Base-by-base conservation (phyloP, 345 rosid genomes). In the Bretschneidera sinensis region DNA sequence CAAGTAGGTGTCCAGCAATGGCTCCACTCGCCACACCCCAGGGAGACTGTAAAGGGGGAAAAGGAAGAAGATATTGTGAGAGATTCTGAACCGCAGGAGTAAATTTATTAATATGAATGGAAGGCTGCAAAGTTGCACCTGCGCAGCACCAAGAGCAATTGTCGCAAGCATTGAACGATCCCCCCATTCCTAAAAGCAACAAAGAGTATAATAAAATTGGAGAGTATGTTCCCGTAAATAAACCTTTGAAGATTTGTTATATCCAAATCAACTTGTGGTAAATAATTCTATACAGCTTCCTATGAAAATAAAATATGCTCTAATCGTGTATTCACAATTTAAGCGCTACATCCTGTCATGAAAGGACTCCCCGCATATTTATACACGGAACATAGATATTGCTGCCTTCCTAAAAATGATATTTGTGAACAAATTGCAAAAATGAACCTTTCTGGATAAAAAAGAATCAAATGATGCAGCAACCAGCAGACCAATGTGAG, bases 131-230 rank as follows among this genome's bases (percentile, higher is more conserved):
- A 52, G 55, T 23, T 25, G 48, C 56, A 84, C 97, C 99, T 92
- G 97, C 23, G 96, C 96, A 23, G 97, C 99, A 52, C 87, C 97
- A 2, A 94, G 99, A 31, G 99, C 99, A 48, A 94, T 88, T 45
- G 99, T 94, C 24, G 97, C 99, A 48, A 94, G 96, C 99, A 94
- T 94, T 43, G 97, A 90, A 54, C 99, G 99, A 63, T 94, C 99
- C 70, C 99, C 99, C 97, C 99, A 94, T 94, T 94, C 99, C 99
- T 89, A 63, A 49, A 18, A 69, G 54, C 53, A 53, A 51, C 62
- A 17, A 61, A 43, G 54, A 20, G 9, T 4, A 31, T 31, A 31
- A 4, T 31, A 4, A 47, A 47, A 47, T 47, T 47, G 50, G 50
- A 47, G 50, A 47, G 9, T 9, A 31, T 31, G 35, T 9, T 31